Percentiles rank a stretch among this genome's conserved stretches.
phyloP scores from a whole-genome alignment of 805 yeast species.

The Komagataella pastoris region DNA sequence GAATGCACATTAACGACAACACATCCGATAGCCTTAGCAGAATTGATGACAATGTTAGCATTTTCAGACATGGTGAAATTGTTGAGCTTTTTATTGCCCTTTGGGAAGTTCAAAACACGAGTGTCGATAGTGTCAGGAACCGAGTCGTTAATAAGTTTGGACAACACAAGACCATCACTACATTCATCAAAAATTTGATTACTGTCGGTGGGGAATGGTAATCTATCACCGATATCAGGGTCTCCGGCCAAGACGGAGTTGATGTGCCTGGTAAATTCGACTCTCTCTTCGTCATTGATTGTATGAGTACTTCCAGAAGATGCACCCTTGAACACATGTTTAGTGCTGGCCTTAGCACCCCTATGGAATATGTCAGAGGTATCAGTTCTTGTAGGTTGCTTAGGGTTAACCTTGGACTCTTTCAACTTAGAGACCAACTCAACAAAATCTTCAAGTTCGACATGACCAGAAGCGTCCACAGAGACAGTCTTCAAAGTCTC shows the following conservation, averaged over 20 bases:
- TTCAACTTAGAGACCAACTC: constrained; percentile 70
- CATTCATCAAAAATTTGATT: constrained; percentile 96
- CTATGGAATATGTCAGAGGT: constrained; percentile 25
- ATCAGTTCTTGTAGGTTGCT: constrained; percentile 7
- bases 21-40: constrained; percentile 98
- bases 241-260: constrained; percentile 88
- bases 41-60: constrained; percentile 94
- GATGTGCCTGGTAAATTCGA: constrained; percentile 92
- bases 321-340: constrained; percentile 68
- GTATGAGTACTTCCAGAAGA: constrained; percentile 93
- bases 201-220: constrained; percentile 87
- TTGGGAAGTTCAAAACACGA: constrained; percentile 86
- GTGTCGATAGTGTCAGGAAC: constrained; percentile 98
- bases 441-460: constrained; percentile 91
- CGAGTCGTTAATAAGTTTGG: constrained; percentile 91
- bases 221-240: constrained; percentile 63
- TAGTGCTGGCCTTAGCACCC: constrained; percentile 49
- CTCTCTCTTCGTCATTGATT: constrained; percentile 91
- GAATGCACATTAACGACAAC: constrained; percentile 96
- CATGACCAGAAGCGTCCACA: constrained; percentile 95
- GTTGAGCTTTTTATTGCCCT: constrained; percentile 68
- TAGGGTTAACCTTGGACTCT: constrained; percentile 22
- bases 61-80: constrained; percentile 94
- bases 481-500: constrained; percentile 83
- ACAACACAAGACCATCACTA: constrained; percentile 85